Conservation (phyloP, 2,329 filamentous ascomycete genomes). For the Colletotrichum costaricense region DNA sequence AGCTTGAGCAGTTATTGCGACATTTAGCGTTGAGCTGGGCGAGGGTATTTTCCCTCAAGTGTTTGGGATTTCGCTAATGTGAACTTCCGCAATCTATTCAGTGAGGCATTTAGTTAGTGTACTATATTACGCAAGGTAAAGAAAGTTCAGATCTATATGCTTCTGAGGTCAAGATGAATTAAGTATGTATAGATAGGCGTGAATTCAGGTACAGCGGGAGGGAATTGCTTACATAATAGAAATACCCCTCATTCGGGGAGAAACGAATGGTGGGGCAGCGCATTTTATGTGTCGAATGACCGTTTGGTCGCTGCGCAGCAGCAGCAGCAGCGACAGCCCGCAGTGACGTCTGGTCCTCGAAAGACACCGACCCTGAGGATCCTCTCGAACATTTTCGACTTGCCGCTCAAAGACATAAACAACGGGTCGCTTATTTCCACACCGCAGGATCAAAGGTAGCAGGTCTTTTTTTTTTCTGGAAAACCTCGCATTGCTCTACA, state of each 20-base stretch:
- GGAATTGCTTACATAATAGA: background rate
- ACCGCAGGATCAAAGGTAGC: slow-evolving; percentile 10
- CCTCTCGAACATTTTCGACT: slow-evolving; percentile 11
- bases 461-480: background rate
- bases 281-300: slow-evolving; percentile 18
- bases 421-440: slow-evolving; percentile 30
- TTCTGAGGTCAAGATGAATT: background rate
- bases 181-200: background rate
- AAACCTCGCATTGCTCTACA: background rate
- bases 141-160: background rate
- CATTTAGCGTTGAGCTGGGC: background rate
- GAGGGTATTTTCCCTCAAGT: no score
- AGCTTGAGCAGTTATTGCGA: background rate
- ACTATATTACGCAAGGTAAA: background rate
- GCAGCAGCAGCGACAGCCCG: background rate
- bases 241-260: slow-evolving; percentile 31
- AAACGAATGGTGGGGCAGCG: slow-evolving; percentile 23
- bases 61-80: no score
- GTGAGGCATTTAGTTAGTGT: background rate
- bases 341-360: slow-evolving; percentile 27
- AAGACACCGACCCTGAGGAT: background rate
- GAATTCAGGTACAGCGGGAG: background rate
- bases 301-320: slow-evolving; percentile 16
- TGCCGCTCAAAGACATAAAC: slow-evolving; percentile 26
- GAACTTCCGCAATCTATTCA: background rate